Percentiles rank a stretch among this genome's conserved stretches.
phyloP scores from a whole-genome alignment of 2,329 filamentous ascomycete species.

The Colletotrichum filicis region DNA sequence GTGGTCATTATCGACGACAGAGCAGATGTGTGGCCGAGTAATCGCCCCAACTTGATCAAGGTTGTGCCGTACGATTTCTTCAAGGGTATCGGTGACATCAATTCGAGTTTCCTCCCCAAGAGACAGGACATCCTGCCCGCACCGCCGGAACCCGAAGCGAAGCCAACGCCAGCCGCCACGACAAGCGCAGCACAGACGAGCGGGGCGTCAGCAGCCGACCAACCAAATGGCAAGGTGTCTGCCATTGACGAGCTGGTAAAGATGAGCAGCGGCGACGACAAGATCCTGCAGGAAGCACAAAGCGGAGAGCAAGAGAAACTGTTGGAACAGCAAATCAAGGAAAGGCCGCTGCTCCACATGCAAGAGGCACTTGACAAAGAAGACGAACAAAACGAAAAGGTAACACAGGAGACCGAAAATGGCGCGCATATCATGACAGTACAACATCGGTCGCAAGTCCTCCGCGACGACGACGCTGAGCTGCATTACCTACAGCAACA shows the following conservation, averaged over 20 bases:
- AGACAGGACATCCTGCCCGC: conserved; percentile 63
- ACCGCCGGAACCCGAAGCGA: conserved; percentile 2
- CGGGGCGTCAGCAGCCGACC: not conserved
- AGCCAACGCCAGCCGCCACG: not conserved
- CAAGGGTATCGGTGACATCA: conserved; percentile 97
- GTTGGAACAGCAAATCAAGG: conserved; percentile 88
- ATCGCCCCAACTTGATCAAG: conserved; percentile 92
- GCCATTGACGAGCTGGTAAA: conserved; percentile 81
- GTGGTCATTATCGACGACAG: conserved; percentile 98
- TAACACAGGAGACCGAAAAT: conserved; percentile 56
- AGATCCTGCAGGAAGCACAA: conserved; percentile 77
- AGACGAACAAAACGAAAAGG: conserved; percentile 71
- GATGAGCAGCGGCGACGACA: conserved; percentile 78
- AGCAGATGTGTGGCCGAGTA: conserved; percentile 93
- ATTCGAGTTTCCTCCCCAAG: conserved; percentile 95
- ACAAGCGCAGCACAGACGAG: not conserved
- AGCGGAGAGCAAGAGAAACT: conserved; percentile 87
- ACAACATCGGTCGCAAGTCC: conserved; percentile 73
- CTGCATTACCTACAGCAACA: conserved; percentile 81
- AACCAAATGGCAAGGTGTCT: conserved; percentile 40
- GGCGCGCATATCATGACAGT: conserved; percentile 33
- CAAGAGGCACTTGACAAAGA: conserved; percentile 92
- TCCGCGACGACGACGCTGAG: conserved; percentile 90
- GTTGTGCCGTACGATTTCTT: conserved; percentile 98
- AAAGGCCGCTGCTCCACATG: conserved; percentile 89